Evolutionary conservation across 148 eudicot species (phyloP).

Genomic region (Vaccinium darrowii): DNA sequence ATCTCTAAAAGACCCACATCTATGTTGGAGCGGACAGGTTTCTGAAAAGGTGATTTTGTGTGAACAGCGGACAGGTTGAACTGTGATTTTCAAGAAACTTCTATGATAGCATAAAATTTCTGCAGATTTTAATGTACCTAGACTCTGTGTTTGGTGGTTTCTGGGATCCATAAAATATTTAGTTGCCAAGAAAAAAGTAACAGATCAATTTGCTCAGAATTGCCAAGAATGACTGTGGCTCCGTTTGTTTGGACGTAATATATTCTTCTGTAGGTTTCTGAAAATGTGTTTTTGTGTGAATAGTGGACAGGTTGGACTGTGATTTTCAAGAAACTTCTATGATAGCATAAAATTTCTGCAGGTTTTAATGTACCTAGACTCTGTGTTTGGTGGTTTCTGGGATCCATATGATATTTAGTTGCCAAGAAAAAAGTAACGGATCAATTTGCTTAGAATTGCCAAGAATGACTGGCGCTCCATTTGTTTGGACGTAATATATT

Average conservation of each 20-base stretch:
- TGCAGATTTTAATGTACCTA: not conserved
- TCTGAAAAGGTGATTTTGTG: not conserved
- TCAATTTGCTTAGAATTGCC: not conserved
- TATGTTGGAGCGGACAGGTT: too few species aligned
- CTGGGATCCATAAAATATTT: not conserved
- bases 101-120: not conserved
- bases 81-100: constrained; percentile 1
- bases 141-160: not conserved
- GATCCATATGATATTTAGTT: not conserved
- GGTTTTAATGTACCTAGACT: not conserved
- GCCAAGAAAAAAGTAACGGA: not conserved
- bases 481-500: too few species aligned
- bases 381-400: not conserved
- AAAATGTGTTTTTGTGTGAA: not conserved
- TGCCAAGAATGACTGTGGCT: not conserved
- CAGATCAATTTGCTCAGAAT: not conserved
- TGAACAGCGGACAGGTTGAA: not conserved
- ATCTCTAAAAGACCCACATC: too few species aligned
- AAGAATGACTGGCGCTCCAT: not conserved
- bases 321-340: constrained; percentile 1
- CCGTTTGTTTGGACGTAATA: too few species aligned
- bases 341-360: not conserved
- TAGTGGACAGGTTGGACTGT: not conserved
- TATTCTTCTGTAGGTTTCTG: too few species aligned
- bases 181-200: not conserved